Evolutionary conservation across 169 alveolate genomes (phyloP), one percentile per base, ranked within the genome.

Genomic region (Plasmodium ovale): DNA sequence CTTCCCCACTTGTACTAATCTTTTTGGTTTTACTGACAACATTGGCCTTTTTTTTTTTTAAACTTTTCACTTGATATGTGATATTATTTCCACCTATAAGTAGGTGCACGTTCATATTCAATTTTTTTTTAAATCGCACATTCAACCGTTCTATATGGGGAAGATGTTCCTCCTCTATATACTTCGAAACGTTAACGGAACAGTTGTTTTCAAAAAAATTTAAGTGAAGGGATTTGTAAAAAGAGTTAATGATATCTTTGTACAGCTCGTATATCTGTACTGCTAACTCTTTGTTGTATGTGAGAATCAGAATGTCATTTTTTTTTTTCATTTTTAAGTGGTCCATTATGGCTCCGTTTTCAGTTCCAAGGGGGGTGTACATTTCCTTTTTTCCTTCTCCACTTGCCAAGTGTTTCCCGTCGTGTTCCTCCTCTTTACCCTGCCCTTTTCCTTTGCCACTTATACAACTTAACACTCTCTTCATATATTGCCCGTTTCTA

Each of bases 1-100:
- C n/a, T n/a, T n/a, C n/a, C n/a, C n/a, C n/a, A n/a, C n/a, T n/a
- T n/a, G n/a, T n/a, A n/a, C n/a, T n/a, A n/a, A n/a, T n/a, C n/a
- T n/a, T n/a, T n/a, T 1, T 9, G 6, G 2, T 67, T 0, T 60
- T 23, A 1, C 21, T 60, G 1, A 10, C 14, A 2, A 42, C 27
- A 39, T 67, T 67, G 0, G 23, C 23, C 44, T 39, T 67, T 21
- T 39, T 39, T 27, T 39, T 39, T 39, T 64, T 42, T 54, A 77
- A 77, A 49, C 74, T 67, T 67, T 77, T 77, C 39, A 77, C 3
- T 19, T 77, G 88, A 37, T 77, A 77, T 31, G 59, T 77, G 3
- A 77, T 77, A 54, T 77, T 77, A 35, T 77, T 77, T 67, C 88
- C 88, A 12, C 88, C 88, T 10, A 77, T 77, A 25, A 77, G 19